Base-by-base conservation (phyloP, 306 rosid genomes). In the Cucurbita moschata region DNA sequence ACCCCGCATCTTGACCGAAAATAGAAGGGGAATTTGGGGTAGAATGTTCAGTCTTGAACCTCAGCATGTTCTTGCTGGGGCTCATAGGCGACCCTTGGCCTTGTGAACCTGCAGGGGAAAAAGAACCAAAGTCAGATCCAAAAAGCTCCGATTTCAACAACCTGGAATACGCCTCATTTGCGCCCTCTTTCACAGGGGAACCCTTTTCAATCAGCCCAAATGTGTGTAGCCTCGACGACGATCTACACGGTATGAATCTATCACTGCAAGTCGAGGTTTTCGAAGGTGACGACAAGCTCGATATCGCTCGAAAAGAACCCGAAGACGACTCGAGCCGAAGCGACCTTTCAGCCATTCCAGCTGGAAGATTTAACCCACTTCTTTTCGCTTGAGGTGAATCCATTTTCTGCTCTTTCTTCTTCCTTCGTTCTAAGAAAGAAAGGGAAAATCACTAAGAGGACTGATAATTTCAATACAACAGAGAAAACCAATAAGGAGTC, bases 231-330 rank as follows among this genome's bases (percentile, higher is more conserved):
- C 99, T 80, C 0, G 99, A 95, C 3, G 97, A 91, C 0, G 99
- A 95, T 68, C 99, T 86, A 75, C 99, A 95, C 0, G 99, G 99
- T 10, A 95, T 95, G 93, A 95, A 95, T 73, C 99, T 84, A 75
- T 95, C 99, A 57, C 99, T 95, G 75, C 97, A 91, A 0, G 84
- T 78, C 0, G 96, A 88, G 12, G 88, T 62, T 64, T 84, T 88
- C 0, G 97, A 87, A 13, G 87, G 81, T 62, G 87, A 81, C 4
- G 83, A 75, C 23, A 81, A 70, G 77, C 60, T 78, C 15, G 87
- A 77, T 30, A 81, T 54, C 1, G 87, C 86, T 2, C 89, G 85
- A 1, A 82, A 76, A 1, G 96, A 85, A 50, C 83, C 86, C 57
- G 97, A 55, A 9, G 76, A 62, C 4, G 89, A 86, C 68, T 94